Evolutionary conservation across 805 yeast genomes (phyloP), one percentile per base, ranked within the genome.

Genomic region (Teunomyces barrocoloradensis): DNA sequence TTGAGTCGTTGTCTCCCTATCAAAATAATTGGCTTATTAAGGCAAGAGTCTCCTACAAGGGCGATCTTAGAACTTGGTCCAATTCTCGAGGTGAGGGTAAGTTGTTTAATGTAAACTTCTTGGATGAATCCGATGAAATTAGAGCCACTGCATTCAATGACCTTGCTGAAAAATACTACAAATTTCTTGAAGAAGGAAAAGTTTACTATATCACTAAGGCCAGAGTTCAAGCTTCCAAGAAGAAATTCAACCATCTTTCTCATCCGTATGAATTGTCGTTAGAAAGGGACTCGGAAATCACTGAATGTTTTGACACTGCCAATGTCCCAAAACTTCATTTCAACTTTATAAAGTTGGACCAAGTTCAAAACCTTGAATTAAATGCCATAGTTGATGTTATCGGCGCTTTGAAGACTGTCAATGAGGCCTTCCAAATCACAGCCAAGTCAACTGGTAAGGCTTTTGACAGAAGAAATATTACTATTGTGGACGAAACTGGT

Each of bases 51-150:
- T 84, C 96, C 0, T 84, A 78, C 65, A 94, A 92, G 66, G 82
- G 92, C 47, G 97, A 89, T 51, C 77, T 92, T 56, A 84, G 89
- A 66, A 87, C 88, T 32, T 94, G 92, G 92, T 81, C 88, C 44
- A 89, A 88, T 58, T 84, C 81, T 52, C 79, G 84, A 58, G 96
- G 97, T 48, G 89, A 85, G 53, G 99, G 99, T 46, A 87, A 88
- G 65, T 77, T 94, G 50, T 90, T 94, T 73, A 87, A 85, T 57
- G 88, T 89, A 27, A 89, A 89, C 56, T 82, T 94, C 49, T 70
- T 92, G 48, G 99, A 94, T 64, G 96, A 94, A 64, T 87, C 97
- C 5, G 96, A 94, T 59, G 98, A 94, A 71, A 94, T 94, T 57
- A 80, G 94, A 60, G 97, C 96, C 9, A 90, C 98, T 2, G 97